Evolutionary conservation across 164 flowering plant species (phyloP).

Genomic region (Saururus chinensis): DNA sequence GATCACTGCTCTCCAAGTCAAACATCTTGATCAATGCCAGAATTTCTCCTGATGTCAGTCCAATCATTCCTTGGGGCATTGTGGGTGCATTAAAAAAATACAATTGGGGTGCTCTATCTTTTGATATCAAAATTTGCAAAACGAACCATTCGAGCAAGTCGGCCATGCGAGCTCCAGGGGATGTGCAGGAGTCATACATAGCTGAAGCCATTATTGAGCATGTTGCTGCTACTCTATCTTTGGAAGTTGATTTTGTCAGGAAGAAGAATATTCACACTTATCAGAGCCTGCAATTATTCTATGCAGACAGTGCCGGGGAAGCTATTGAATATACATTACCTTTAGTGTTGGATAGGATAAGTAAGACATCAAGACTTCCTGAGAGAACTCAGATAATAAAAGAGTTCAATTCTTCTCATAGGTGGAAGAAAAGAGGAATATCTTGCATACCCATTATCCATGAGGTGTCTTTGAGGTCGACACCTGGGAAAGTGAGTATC

Average conservation of each 20-base stretch:
- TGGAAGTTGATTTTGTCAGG: slow-evolving; percentile 66
- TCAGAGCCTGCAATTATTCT: slow-evolving; percentile 47
- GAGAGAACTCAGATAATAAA: slow-evolving; percentile 33
- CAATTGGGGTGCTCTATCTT: slow-evolving; percentile 80
- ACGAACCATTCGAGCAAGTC: slow-evolving; percentile 69
- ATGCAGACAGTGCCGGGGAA: slow-evolving; percentile 33
- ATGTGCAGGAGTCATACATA: slow-evolving; percentile 71
- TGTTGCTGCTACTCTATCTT: slow-evolving; percentile 62
- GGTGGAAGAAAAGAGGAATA: slow-evolving; percentile 73
- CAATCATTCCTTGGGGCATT: slow-evolving; percentile 38
- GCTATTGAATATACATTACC: slow-evolving; percentile 61
- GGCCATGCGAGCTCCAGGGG: slow-evolving; percentile 88
- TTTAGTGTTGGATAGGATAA: slow-evolving; percentile 51
- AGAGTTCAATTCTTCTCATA: slow-evolving; percentile 41
- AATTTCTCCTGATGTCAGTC: slow-evolving; percentile 49
- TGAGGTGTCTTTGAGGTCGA: slow-evolving; percentile 42
- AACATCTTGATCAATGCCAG: slow-evolving; percentile 67
- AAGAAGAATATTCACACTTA: slow-evolving; percentile 55
- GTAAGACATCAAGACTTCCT: slow-evolving; percentile 32
- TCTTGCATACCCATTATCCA: slow-evolving; percentile 62
- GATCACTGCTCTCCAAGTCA: slow-evolving; percentile 63
- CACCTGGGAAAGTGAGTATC: slow-evolving; percentile 82
- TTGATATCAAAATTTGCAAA: slow-evolving; percentile 73
- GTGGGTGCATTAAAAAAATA: slow-evolving; percentile 48
- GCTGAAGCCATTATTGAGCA: slow-evolving; percentile 79